phyloP scores from a whole-genome alignment of 78 protist species.

The Dictyostelium intermedium region DNA sequence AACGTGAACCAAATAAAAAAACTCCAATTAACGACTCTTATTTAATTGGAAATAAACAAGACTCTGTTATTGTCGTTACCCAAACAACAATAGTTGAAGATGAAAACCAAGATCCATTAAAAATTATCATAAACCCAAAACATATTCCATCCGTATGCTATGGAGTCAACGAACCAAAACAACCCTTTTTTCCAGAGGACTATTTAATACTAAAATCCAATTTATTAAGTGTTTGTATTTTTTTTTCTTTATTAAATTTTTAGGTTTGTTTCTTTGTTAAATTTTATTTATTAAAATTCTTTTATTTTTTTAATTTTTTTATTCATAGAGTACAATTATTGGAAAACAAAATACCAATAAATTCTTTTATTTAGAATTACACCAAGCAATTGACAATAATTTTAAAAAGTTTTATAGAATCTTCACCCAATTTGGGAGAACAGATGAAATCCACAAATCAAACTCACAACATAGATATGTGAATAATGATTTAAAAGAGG shows the following conservation, averaged over 20 bases:
- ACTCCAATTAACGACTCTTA: not conserved
- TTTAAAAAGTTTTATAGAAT: slow-evolving; percentile 12
- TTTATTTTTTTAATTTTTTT: not conserved
- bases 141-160: not conserved
- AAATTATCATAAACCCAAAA: not conserved
- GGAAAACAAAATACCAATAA: not conserved
- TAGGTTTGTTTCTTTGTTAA: no score
- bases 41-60: not conserved
- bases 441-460: slow-evolving; percentile 10
- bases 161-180: not conserved
- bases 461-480: slow-evolving; percentile 1
- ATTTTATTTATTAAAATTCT: not conserved
- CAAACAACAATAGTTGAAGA: not conserved
- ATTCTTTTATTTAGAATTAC: slow-evolving; percentile 18
- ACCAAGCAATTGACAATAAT: slow-evolving; percentile 1
- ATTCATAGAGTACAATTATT: not conserved
- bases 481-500: not conserved
- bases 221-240: slow-evolving; percentile 4
- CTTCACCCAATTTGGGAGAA: slow-evolving; percentile 20
- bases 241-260: not conserved
- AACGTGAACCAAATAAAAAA: not conserved
- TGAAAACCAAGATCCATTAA: not conserved
- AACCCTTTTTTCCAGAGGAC: slow-evolving; percentile 10
- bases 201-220: not conserved
- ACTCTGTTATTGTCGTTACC: not conserved